Evolutionary conservation across 1,284 basidiomycete species (phyloP), one percentile per base, ranked within the genome.

Genomic region (Coniophora puteana): DNA sequence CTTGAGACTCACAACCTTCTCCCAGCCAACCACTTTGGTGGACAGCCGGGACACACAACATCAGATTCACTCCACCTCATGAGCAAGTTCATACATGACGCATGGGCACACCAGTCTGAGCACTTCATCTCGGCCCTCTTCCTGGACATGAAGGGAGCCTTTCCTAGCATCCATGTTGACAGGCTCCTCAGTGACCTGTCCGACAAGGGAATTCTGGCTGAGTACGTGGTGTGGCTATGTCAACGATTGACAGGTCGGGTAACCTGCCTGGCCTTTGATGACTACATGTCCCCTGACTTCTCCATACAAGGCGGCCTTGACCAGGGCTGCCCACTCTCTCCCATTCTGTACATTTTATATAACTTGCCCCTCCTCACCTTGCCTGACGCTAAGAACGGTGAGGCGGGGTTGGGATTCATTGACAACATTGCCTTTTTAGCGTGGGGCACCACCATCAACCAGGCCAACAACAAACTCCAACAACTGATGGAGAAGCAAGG

Each of bases 111-210:
- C 20, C 3, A 8, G 11, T 22, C 34, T 21, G 34, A 36, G 12
- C 16, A 24, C 12, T 23, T 5, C 12, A 22, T 36, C 12, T 52
- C 56, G 0, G 51, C 53, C 0, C 44, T 71, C 0, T 66, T 67
- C 45, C 53, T 69, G 2, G 66, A 71, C 45, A 56, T 72, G n/a
- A 57, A 67, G 49, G 62, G 58, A 0, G 67, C 67, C 0, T 72
- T 69, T 49, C 67, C 64, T 0, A 68, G 56, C 18, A 53, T 52
- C 0, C 49, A 53, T 2, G 47, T 53, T 1, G 50, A 57, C 3
- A 29, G 50, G 0, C 59, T 70, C 3, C 14, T 58, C 8, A 57
- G 65, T 43, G 51, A 69, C 30, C 49, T 69, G 51, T 36, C 51
- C 4, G 41, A 29, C 24, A 8, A 45, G 1, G 58, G 63, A 0